Evolutionary conservation across 805 yeast genomes (phyloP).

Genomic region (Ascoidea asiatica): DNA sequence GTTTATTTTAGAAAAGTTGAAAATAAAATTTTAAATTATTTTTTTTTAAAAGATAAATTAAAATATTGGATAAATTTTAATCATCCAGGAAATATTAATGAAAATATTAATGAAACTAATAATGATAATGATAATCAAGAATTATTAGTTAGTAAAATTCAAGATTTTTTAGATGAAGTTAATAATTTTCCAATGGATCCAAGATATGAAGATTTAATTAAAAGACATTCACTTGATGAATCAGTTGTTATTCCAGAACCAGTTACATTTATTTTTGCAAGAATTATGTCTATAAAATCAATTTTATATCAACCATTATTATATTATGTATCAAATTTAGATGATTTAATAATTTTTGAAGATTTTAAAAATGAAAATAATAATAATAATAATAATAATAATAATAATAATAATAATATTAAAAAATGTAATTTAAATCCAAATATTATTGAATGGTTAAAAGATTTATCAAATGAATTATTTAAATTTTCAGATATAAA

Average conservation of each 20-base stretch:
- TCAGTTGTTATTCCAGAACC: background rate
- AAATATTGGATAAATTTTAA: background rate
- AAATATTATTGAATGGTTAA: conserved; percentile 4
- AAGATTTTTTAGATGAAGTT: conserved; percentile 8
- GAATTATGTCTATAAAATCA: conserved; percentile 9
- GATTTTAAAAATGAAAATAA: too few species aligned
- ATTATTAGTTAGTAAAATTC: conserved; percentile 5
- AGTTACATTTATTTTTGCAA: conserved; percentile 7
- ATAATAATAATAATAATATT: too few species aligned
- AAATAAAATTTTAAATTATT: conserved; percentile 8
- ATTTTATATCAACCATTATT: conserved; percentile 8
- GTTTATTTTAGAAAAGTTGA: conserved; percentile 8
- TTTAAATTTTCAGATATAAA: conserved; percentile 6
- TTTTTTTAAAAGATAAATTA: conserved; percentile 1
- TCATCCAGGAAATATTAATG: background rate
- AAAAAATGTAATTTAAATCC: too few species aligned
- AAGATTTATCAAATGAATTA: conserved; percentile 7
- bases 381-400: too few species aligned
- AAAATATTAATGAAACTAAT: conserved; percentile 2
- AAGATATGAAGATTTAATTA: background rate
- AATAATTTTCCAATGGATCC: conserved; percentile 2
- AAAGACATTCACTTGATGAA: background rate
- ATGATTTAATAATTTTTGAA: conserved; percentile 3
- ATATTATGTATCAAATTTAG: conserved; percentile 6
- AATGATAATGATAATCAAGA: conserved; percentile 6